A percentile compares a stretch with the other conserved stretches of the same genome.
phyloP scores from a whole-genome alignment of 257 asterid species.

The Scutellaria baicalensis region DNA sequence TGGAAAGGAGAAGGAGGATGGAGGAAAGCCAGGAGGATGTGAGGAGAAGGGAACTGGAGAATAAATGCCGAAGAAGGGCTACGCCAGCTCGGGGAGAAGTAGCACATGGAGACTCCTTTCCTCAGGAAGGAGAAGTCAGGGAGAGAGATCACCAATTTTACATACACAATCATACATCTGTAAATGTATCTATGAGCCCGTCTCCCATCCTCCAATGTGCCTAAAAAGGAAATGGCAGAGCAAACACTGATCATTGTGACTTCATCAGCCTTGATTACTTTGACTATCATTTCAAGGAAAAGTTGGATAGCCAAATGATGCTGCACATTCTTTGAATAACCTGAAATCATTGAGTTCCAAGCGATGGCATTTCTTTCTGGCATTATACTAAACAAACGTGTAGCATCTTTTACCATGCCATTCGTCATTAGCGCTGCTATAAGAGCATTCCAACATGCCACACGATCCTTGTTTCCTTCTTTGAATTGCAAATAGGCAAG shows the following conservation, averaged over 20 bases:
- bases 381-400: constrained; percentile 49
- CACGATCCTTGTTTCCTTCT: constrained; percentile 57
- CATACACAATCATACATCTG: no score
- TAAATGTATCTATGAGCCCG: constrained; percentile 64
- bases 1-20: no score
- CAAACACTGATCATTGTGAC: constrained; percentile 82
- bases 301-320: constrained; percentile 53
- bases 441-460: constrained; percentile 83
- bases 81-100: no score
- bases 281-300: constrained; percentile 61
- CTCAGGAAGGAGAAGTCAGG: no score
- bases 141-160: no score
- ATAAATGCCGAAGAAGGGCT: no score
- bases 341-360: constrained; percentile 92
- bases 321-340: constrained; percentile 63
- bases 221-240: constrained; percentile 67
- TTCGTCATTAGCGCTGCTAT: constrained; percentile 65
- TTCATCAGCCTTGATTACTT: constrained; percentile 63
- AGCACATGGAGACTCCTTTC: no score
- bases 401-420: constrained; percentile 56
- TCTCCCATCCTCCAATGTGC: constrained; percentile 65
- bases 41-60: no score
- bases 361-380: constrained; percentile 80
- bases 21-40: no score
- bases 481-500: constrained; percentile 66